Evolutionary conservation across 345 rosid species (phyloP), one percentile per base, ranked within the genome.

Genomic region (Punica granatum): DNA sequence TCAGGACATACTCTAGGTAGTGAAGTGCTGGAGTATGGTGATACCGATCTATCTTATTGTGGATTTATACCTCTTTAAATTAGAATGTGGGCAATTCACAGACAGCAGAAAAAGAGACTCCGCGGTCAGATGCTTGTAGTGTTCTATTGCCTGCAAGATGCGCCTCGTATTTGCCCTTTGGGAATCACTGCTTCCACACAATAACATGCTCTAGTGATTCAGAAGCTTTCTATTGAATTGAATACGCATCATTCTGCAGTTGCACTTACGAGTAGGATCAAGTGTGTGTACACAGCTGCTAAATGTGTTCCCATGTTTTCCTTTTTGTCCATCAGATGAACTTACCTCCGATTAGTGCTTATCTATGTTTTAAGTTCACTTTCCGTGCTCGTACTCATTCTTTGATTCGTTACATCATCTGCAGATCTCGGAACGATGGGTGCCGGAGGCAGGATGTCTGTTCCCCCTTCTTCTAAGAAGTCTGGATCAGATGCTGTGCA

Each of bases 391-490:
- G 42, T 37, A 15, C 1, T 69, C 19, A 10, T 62, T 63, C 5
- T 18, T 23, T 14, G n/a, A 32, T 28, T 5, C 7, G 19, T 34
- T 34, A 28, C 62, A 21, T 58, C 42, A 11, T 75, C 42, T 49
- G 44, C 78, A 76, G 83, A 69, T 71, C 63, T 46, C 67, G 69
- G 77, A 75, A 79, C 67, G 76, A 90, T 88, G 98, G 98, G 90
- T 75, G 93, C 87, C 21, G 97, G 96, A 67, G 94, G 96, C 63
- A 71, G 91, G 69, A 86, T 85, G 93, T 69, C 79, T 2, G 83
- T 72, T 53, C 78, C 77, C 60, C 58, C 87, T 58, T 65, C 75
- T 11, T 33, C 68, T 19, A 85, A 75, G 79, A 78, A 78, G 67
- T 63, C 73, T 1, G 83, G 72, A 63, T 36, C 61, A 60, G 74